Evolutionary conservation across 306 rosid genomes (phyloP).

Genomic region (Lablab purpureus): DNA sequence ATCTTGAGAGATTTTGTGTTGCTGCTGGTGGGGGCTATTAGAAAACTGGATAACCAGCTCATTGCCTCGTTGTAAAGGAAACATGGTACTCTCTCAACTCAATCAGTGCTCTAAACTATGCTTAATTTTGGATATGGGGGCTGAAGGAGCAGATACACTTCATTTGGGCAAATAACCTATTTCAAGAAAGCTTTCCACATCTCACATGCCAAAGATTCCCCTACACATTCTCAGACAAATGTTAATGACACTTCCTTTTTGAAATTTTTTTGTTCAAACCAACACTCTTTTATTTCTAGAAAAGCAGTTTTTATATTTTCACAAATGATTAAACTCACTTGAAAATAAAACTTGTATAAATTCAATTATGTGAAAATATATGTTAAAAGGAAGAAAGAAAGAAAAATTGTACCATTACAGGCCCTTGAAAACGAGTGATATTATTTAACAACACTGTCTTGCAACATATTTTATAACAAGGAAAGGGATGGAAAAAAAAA

Average conservation of each 20-base stretch:
- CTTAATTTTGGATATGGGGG: slow-evolving; percentile 32
- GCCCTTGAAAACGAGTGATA: not conserved
- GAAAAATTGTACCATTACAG: not conserved
- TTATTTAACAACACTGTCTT: not conserved
- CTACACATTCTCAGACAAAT: slow-evolving; percentile 38
- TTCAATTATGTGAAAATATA: not conserved
- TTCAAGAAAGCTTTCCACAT: slow-evolving; percentile 35
- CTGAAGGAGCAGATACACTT: slow-evolving; percentile 44
- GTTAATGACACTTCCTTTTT: not conserved
- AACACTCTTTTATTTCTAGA: not conserved
- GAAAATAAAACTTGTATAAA: not conserved
- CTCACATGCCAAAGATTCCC: slow-evolving; percentile 52
- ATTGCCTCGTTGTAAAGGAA: slow-evolving; percentile 75
- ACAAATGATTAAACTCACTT: not conserved
- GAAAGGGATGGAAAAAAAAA: not conserved
- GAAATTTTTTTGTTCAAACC: not conserved
- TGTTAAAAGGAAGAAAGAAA: not conserved
- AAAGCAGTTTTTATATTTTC: not conserved
- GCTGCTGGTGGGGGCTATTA: slow-evolving; percentile 54
- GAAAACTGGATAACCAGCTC: slow-evolving; percentile 71
- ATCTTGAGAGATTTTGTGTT: slow-evolving; percentile 59
- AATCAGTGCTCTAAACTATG: not conserved
- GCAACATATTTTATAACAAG: not conserved
- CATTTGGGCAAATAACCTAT: slow-evolving; percentile 39
- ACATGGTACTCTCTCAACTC: slow-evolving; percentile 45